Conservation (phyloP, 306 rosid species). For the Ammopiptanthus mongolicus region DNA sequence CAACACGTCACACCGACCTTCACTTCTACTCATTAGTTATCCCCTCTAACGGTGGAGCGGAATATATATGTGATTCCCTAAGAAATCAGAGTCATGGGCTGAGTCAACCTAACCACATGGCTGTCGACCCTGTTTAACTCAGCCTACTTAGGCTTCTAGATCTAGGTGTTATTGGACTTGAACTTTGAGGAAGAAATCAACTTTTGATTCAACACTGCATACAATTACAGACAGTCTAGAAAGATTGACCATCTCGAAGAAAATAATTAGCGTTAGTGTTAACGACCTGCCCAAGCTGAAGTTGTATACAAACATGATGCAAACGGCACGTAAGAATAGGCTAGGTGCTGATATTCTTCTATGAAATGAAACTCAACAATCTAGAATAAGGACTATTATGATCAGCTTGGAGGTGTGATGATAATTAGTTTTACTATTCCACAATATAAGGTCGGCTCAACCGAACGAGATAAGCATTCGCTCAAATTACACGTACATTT, state of each 20-base stretch:
- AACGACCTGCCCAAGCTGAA: background rate
- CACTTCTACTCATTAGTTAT: background rate
- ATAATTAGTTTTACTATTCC: no score
- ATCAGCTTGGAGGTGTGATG: background rate
- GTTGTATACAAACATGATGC: background rate
- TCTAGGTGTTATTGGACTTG: background rate
- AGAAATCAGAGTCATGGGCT: background rate
- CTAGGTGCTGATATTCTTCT: background rate
- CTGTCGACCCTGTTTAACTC: no score
- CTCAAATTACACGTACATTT: no score
- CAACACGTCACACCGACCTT: background rate
- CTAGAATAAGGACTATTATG: background rate
- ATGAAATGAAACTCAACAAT: background rate
- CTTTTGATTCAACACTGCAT: background rate
- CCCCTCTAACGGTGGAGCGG: no score
- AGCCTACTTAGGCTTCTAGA: background rate
- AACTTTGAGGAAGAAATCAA: background rate
- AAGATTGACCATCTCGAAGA: slow-evolving; percentile 3
- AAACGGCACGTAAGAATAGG: background rate
- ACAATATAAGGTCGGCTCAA: no score
- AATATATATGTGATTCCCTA: background rate
- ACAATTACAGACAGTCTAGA: slow-evolving; percentile 3
- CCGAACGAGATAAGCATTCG: no score
- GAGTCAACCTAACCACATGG: background rate
- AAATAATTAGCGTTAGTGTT: background rate